Conservation (phyloP, 176 grass and related monocot species). For the Saccharum officinarum region DNA sequence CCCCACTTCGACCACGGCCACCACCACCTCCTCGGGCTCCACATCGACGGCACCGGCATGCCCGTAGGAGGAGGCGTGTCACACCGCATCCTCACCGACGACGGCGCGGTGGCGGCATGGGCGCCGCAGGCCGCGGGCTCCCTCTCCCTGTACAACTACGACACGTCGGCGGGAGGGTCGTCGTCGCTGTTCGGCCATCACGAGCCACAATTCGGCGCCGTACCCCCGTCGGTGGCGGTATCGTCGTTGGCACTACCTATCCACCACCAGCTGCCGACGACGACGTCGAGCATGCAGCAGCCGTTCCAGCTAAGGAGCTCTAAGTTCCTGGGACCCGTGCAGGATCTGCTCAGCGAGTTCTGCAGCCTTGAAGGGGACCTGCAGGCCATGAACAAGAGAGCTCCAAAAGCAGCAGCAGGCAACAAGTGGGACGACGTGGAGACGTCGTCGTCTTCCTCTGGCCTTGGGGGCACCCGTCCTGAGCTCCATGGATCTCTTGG, state of each 20-base stretch:
- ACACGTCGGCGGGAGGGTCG: background rate
- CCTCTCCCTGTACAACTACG: conserved; percentile 21
- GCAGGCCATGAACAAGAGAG: conserved; percentile 23
- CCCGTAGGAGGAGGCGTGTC: background rate
- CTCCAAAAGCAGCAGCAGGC: background rate
- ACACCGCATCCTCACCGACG: background rate
- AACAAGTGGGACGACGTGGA: conserved; percentile 40
- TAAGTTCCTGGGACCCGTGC: conserved; percentile 43
- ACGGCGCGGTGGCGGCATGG: background rate
- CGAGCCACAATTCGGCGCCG: background rate
- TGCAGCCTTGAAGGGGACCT: conserved; percentile 46
- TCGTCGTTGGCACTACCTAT: background rate
- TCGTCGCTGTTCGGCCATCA: background rate
- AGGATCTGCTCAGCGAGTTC: conserved; percentile 53
- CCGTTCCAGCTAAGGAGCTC: conserved; percentile 50
- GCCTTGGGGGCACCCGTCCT: conserved; percentile 35
- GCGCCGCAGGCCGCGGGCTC: background rate
- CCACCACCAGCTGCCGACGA: background rate
- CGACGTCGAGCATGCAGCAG: background rate
- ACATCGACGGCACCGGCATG: background rate
- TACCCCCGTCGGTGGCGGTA: background rate
- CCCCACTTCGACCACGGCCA: conserved; percentile 26
- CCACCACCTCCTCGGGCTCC: background rate
- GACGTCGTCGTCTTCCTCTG: conserved; percentile 12
- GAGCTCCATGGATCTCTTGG: conserved; percentile 52